Evolutionary conservation across 805 yeast genomes (phyloP).

Genomic region (Candida argentea): DNA sequence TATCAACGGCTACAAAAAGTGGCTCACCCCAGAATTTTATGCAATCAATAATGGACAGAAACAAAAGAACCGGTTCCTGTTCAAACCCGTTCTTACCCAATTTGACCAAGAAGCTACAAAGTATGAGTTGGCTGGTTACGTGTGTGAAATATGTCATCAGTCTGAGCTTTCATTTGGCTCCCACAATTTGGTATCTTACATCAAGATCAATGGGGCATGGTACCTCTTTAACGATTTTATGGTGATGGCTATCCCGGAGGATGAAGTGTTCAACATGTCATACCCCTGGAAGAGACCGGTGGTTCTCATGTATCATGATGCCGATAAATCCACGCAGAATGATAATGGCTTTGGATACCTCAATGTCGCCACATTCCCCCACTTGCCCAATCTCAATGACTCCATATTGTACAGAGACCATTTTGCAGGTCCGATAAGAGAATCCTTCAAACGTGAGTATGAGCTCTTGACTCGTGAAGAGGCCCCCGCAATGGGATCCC

Average conservation of each 20-base stretch:
- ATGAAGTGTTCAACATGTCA: conserved; percentile 66
- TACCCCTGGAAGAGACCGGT: conserved; percentile 82
- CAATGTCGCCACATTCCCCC: conserved; percentile 13
- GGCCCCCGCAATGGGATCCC: conserved; percentile 64
- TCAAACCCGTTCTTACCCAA: conserved; percentile 24
- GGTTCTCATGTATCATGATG: conserved; percentile 52
- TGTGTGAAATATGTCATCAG: conserved; percentile 53
- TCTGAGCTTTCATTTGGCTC: conserved; percentile 25
- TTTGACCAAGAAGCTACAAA: conserved; percentile 25
- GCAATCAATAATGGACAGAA: conserved; percentile 19
- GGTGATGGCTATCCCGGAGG: conserved; percentile 63
- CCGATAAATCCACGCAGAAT: conserved; percentile 28
- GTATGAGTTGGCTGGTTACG: conserved; percentile 60
- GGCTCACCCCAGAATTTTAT: conserved; percentile 58
- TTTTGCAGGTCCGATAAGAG: conserved; percentile 59
- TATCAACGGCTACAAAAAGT: conserved; percentile 38
- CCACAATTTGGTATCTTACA: conserved; percentile 53
- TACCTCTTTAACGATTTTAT: conserved; percentile 83
- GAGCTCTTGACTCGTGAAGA: conserved; percentile 56
- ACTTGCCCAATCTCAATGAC: conserved; percentile 35
- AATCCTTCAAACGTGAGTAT: conserved; percentile 51
- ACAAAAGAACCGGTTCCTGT: conserved; percentile 21
- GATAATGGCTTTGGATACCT: conserved; percentile 37
- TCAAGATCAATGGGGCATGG: conserved; percentile 53
- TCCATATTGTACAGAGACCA: conserved; percentile 64